Base-by-base conservation (phyloP, 169 alveolate species). In the Plasmodium knowlesi region DNA sequence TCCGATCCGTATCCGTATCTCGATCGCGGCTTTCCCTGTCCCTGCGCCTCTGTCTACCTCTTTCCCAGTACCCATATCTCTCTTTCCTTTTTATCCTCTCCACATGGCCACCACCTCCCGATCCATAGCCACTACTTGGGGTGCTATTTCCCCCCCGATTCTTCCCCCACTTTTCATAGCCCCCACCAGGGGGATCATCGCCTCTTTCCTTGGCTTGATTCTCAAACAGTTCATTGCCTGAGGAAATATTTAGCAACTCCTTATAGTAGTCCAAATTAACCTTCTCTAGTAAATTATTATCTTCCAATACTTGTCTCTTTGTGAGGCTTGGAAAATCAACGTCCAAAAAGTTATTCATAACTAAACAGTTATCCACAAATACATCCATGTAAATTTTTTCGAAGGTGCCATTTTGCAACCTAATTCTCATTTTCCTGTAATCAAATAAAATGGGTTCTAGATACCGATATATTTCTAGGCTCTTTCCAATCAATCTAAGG, bases 391-490 rank as follows among this genome's bases (percentile, higher is more conserved):
- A 98, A 71, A 96, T 96, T 50, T 98, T 96, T 57, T 92, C 94
- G 85, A 53, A 86, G 86, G 97, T 95, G 25, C 99, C 99, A 93
- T 97, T 98, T 90, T 96, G 93, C 90, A 97, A 95, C 46, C 99
- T 95, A 71, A 97, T 88, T 71, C 99, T 97, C 43, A 99, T 95
- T 94, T 98, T 99, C 78, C 99, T 96, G 96, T 98, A 99, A 96
- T 99, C 99, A 82, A 97, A 96, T 84, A 97, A 98, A 72, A 98
- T 93, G 25, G 99, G 99, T 96, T 99, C 99, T 22, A 98, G 88
- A n/a, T 93, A 79, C 57, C 72, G 79, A 81, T 97, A 96, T 5
- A 97, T 85, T 34, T 94, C 95, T 37, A 88, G 84, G 43, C 98
- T 92, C 80, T 94, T 92, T 50, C 98, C 98, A 1, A 96, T 96